Evolutionary conservation across 257 asterid genomes (phyloP).

Genomic region (Craterostigma plantagineum): DNA sequence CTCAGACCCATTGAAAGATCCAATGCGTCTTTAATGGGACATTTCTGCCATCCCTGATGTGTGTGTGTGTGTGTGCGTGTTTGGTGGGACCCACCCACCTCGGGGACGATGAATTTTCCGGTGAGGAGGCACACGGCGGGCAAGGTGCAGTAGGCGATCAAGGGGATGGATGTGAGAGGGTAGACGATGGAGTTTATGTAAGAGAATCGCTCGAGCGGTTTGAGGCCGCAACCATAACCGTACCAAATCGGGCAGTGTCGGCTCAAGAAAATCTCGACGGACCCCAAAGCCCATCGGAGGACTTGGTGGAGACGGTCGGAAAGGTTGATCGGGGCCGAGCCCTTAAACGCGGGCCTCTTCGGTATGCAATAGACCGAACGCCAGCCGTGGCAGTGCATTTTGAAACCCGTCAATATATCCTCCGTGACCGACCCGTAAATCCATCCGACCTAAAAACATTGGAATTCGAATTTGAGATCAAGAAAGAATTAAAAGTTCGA

Average conservation of each 20-base stretch:
- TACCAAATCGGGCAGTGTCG: constrained; percentile 40
- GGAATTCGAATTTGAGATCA: not conserved
- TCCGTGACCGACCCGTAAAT: constrained; percentile 35
- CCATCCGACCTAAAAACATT: constrained; percentile 23
- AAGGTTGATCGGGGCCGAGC: constrained; percentile 32
- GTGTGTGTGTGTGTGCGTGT: too few relatives aligned
- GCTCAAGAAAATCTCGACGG: constrained; percentile 30
- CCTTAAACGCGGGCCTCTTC: constrained; percentile 28
- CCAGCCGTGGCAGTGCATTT: constrained; percentile 41
- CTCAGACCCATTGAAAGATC: too few relatives aligned
- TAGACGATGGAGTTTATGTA: constrained; percentile 31
- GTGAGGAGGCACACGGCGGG: constrained; percentile 33
- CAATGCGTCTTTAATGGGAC: too few relatives aligned
- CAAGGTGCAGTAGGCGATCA: constrained; percentile 27
- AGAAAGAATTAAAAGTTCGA: not conserved
- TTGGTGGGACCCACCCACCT: constrained; percentile 15
- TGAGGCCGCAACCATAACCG: constrained; percentile 34
- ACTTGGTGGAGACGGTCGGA: constrained; percentile 29
- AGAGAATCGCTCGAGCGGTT: constrained; percentile 27
- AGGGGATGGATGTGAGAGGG: constrained; percentile 26
- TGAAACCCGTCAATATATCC: constrained; percentile 32
- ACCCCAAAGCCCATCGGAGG: constrained; percentile 35
- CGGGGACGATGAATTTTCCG: constrained; percentile 29
- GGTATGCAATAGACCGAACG: constrained; percentile 40
- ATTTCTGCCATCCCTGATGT: too few relatives aligned